Conservation (phyloP, 257 asterid genomes). For the Solanum phureja region DNA sequence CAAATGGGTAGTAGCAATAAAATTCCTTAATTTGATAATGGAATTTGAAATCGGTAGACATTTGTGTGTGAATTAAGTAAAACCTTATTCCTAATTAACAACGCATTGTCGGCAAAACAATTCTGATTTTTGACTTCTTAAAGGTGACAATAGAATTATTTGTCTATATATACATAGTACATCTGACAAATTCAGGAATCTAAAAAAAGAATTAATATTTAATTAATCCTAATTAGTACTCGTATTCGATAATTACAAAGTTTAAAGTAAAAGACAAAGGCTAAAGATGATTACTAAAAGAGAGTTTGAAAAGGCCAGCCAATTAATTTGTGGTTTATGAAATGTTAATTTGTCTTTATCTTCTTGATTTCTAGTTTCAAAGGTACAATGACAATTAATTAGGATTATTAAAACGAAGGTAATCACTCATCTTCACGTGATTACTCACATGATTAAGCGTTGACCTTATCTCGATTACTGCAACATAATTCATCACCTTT, state of each 20-base stretch:
- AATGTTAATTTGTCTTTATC: constrained; percentile 1
- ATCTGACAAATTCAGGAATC: neutral
- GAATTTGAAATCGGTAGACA: neutral
- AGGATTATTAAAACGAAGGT: neutral
- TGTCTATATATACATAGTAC: neutral
- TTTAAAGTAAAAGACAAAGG: neutral
- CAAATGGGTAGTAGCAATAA: neutral
- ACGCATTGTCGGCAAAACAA: neutral
- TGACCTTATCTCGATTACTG: constrained; percentile 1
- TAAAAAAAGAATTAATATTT: neutral
- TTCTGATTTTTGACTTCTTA: neutral
- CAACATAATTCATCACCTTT: neutral
- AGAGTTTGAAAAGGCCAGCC: neutral
- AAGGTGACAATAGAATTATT: neutral
- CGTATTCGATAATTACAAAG: neutral
- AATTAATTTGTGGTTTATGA: neutral
- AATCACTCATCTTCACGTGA: constrained; percentile 13
- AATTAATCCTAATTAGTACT: neutral
- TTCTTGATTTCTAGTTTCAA: neutral
- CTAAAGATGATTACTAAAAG: neutral
- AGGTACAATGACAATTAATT: neutral
- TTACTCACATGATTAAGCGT: constrained; percentile 1
- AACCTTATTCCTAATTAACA: neutral
- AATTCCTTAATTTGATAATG: neutral
- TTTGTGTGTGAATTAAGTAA: neutral